Evolutionary conservation across 164 flowering plant species (phyloP).

Genomic region (Tetracentron sinense): DNA sequence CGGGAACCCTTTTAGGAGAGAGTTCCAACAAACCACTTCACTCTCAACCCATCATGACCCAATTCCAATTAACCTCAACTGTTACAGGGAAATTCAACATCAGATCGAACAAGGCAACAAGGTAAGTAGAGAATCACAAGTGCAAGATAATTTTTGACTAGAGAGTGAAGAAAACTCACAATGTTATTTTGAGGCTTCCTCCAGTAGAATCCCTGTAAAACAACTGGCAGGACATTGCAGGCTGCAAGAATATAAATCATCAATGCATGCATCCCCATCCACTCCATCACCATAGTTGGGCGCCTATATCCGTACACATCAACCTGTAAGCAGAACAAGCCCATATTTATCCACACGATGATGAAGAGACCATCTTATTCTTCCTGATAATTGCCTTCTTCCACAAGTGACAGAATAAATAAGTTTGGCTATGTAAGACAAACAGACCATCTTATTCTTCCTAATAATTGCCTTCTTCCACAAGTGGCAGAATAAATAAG

Average conservation of each 20-base stretch:
- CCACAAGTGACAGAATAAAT: neutral
- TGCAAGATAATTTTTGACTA: neutral
- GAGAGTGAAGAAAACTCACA: slow-evolving; percentile 27
- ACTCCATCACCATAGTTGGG: slow-evolving; percentile 43
- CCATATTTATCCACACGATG: neutral
- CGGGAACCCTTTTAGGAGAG: neutral
- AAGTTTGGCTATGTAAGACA: too few species aligned
- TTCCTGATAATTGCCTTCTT: neutral
- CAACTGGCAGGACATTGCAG: slow-evolving; percentile 53
- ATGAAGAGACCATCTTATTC: neutral
- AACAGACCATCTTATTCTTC: neutral
- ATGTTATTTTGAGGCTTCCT: slow-evolving; percentile 55
- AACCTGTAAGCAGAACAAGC: slow-evolving; percentile 36
- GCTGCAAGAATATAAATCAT: slow-evolving; percentile 57
- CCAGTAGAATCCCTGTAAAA: slow-evolving; percentile 75
- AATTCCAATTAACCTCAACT: slow-evolving; percentile 29
- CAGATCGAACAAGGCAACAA: neutral
- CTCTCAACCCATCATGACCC: slow-evolving; percentile 11
- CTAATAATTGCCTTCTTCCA: neutral
- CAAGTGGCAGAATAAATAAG: too few species aligned
- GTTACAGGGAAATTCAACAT: neutral
- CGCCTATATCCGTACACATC: slow-evolving; percentile 55
- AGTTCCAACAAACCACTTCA: neutral
- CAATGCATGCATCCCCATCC: slow-evolving; percentile 78
- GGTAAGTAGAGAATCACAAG: too few species aligned